Percentiles rank a stretch among this genome's conserved stretches.
Evolutionary conservation across 2,329 filamentous ascomycete species (phyloP).

Genomic region (Phaeomoniella chlamydospora): DNA sequence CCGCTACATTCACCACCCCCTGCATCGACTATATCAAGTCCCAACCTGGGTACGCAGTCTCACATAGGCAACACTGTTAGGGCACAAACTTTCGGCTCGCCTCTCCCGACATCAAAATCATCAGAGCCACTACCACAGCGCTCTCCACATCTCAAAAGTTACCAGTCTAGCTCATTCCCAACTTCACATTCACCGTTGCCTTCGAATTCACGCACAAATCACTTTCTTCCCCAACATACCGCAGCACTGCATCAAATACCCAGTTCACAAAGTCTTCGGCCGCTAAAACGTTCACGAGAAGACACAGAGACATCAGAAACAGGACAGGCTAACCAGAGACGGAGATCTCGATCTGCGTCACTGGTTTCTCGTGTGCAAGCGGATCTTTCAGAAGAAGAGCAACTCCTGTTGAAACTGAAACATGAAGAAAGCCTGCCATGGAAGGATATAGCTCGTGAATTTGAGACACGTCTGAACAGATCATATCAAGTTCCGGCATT

Average conservation of each 20-base stretch:
- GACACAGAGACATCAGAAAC: not conserved
- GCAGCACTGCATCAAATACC: not conserved
- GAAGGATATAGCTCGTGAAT: constrained; percentile 38
- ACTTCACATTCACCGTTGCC: not conserved
- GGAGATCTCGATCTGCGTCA: constrained; percentile 1
- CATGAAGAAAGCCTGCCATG: constrained; percentile 37
- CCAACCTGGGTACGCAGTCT: not conserved
- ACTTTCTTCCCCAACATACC: not conserved
- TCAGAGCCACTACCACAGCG: not conserved
- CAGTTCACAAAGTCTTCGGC: not conserved
- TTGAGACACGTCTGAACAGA: constrained; percentile 32
- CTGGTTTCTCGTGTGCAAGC: not conserved
- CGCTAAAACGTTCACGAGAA: not conserved
- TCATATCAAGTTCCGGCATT: constrained; percentile 35
- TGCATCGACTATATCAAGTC: not conserved
- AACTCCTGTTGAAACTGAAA: constrained; percentile 33
- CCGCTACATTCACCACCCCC: not conserved
- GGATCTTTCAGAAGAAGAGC: constrained; percentile 35
- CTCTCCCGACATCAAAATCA: not conserved
- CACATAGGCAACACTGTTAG: not conserved
- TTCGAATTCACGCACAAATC: not conserved
- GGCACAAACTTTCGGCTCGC: not conserved
- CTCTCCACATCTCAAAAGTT: not conserved
- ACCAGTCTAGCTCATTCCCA: not conserved
- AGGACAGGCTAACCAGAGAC: not conserved